Base-by-base conservation (phyloP, 805 yeast species). In the Hanseniaspora clermontiae region DNA sequence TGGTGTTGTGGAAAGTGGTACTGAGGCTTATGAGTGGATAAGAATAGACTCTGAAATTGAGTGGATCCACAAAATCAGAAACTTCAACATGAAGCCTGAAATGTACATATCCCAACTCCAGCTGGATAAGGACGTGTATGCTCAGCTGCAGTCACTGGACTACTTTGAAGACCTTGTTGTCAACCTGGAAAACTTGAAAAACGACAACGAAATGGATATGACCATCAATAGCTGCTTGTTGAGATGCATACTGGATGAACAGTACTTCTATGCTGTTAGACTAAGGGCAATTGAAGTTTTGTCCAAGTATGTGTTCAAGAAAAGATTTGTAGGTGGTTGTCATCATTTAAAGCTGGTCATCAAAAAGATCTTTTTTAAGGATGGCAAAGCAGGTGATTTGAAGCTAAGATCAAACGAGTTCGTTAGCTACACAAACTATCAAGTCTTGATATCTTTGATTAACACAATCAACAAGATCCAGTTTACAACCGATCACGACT, bases 21-120 rank as follows among this genome's bases (percentile, higher is more conserved):
- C 51, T 62, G 97, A 91, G 63, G 96, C 96, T 0, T 93, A 89
- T 69, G 98, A 93, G 64, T 93, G 99, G 99, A 76, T 93, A 40
- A 76, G 99, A 62, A 87, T 91, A n/a, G 99, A 93, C 70, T 90
- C 97, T 0, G 99, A 93, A 67, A 86, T 84, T 64, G 98, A 93
- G 67, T 93, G 99, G 99, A 84, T 93, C 51, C 87, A 95, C 59
- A 80, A 79, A 61, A 74, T 87, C 24, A 37, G 10, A 27, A 76
- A 81, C 58, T 80, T 93, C 37, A 87, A 83, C 62, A 96, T 90
- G 68, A 95, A 96, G 0, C 97, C 89, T 63, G 85, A 88, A 65
- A 93, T 93, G 97, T 93, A 79, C 66, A 86, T 88, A 0, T 87
- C 97, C 0, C 98, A 93, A 65, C 71, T 93, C 34, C 93, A 87